These are phyloP conservation scores for Solanum etuberosum DNA, from an alignment of 257 asterid species.

Conservation along the genomic window DNA sequence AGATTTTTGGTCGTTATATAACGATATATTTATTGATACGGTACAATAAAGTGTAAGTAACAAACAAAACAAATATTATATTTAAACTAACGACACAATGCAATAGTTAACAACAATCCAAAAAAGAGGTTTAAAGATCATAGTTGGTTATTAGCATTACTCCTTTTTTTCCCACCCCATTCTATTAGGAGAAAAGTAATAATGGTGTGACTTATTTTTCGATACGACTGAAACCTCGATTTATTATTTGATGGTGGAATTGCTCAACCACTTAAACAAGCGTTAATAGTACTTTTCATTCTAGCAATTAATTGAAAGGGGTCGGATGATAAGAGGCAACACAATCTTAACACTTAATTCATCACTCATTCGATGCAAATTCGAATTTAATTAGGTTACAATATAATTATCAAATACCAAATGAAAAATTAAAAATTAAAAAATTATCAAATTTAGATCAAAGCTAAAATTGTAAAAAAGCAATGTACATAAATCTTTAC, in stretches of 20 bases:
- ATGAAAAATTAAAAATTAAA: background rate
- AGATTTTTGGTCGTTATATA: too few species aligned
- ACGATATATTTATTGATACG: background rate
- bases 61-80: too few species aligned
- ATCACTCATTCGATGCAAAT: background rate
- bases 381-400: background rate
- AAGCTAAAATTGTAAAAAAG: background rate
- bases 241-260: background rate
- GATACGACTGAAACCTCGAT: background rate
- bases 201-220: too few species aligned
- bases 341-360: background rate
- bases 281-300: background rate
- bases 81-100: too few species aligned
- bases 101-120: background rate
- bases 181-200: too few species aligned
- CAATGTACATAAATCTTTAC: background rate
- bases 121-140: background rate
- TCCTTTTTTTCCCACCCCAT: too few species aligned
- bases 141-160: too few species aligned
- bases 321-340: background rate
- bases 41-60: background rate
- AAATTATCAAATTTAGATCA: background rate
- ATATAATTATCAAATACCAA: too few species aligned
- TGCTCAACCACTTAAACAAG: background rate
- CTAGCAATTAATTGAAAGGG: background rate